These are phyloP conservation scores for Lycium ferocissimum DNA, from an alignment of 257 asterid species.

Conservation along the genomic window DNA sequence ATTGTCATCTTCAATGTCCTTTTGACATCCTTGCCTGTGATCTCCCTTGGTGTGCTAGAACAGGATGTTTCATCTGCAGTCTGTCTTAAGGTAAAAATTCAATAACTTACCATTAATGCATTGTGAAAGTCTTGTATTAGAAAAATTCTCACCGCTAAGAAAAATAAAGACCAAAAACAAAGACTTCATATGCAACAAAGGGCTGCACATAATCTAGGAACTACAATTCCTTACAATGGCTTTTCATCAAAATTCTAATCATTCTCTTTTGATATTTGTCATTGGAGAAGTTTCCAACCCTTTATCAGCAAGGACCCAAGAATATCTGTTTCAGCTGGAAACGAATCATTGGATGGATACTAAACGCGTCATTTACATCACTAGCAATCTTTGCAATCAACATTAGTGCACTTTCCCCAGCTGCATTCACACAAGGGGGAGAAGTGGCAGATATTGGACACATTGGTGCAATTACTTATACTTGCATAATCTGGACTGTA, in stretches of 20 bases:
- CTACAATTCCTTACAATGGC: not conserved
- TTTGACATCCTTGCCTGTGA: slow-evolving; percentile 95
- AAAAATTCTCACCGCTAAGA: not conserved
- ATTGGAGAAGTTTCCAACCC: slow-evolving; percentile 80
- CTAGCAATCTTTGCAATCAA: slow-evolving; percentile 74
- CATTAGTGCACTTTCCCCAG: slow-evolving; percentile 69
- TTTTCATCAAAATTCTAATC: slow-evolving; percentile 3
- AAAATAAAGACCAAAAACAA: no score
- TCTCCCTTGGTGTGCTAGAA: slow-evolving; percentile 94
- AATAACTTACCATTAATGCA: slow-evolving; percentile 16
- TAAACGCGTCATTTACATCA: slow-evolving; percentile 78
- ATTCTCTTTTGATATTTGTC: not conserved
- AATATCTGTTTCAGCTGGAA: slow-evolving; percentile 88
- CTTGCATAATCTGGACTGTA: slow-evolving; percentile 87
- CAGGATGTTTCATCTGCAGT: slow-evolving; percentile 98
- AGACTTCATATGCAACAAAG: not conserved
- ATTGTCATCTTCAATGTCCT: slow-evolving; percentile 91
- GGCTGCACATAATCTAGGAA: not conserved
- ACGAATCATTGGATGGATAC: slow-evolving; percentile 94
- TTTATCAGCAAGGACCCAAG: slow-evolving; percentile 94
- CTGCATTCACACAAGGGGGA: slow-evolving; percentile 82
- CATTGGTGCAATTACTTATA: slow-evolving; percentile 88
- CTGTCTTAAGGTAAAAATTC: slow-evolving; percentile 81
- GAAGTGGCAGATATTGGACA: slow-evolving; percentile 86
- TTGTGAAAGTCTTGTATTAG: not conserved